Evolutionary conservation across 2,329 filamentous ascomycete genomes (phyloP).

Genomic region (Aureobasidium subglaciale): DNA sequence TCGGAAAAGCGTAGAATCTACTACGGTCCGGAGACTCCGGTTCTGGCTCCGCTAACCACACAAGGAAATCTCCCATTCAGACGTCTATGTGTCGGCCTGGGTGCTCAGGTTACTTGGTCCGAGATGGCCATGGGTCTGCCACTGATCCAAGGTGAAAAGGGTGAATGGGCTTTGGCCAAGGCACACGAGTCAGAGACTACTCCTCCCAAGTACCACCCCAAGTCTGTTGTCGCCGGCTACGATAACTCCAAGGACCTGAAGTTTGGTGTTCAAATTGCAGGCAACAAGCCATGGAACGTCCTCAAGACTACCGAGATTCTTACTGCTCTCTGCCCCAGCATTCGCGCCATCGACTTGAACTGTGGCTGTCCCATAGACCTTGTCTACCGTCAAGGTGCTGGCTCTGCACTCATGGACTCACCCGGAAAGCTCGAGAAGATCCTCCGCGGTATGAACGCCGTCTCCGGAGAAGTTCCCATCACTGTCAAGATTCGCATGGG

Average conservation of each 20-base stretch:
- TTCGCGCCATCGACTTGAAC: slow-evolving; percentile 90
- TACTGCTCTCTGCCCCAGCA: slow-evolving; percentile 66
- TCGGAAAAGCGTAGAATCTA: slow-evolving; percentile 93
- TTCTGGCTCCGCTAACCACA: slow-evolving; percentile 89
- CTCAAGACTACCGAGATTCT: slow-evolving; percentile 82
- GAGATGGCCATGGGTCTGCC: slow-evolving; percentile 96
- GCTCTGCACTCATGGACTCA: slow-evolving; percentile 84
- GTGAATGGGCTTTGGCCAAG: slow-evolving; percentile 92
- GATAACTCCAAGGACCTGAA: slow-evolving; percentile 75
- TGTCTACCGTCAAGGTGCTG: slow-evolving; percentile 79
- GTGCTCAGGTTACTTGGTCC: slow-evolving; percentile 89
- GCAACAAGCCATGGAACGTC: slow-evolving; percentile 84
- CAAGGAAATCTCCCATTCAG: slow-evolving; percentile 95
- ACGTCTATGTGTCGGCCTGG: slow-evolving; percentile 78
- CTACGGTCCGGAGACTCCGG: slow-evolving; percentile 87
- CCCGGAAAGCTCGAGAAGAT: slow-evolving; percentile 88
- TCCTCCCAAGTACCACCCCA: slow-evolving; percentile 60
- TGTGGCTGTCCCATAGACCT: slow-evolving; percentile 96
- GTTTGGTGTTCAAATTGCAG: slow-evolving; percentile 89
- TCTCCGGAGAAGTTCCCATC: slow-evolving; percentile 84
- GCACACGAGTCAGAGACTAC: slow-evolving; percentile 76
- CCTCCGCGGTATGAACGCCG: slow-evolving; percentile 88
- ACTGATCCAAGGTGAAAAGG: slow-evolving; percentile 78
- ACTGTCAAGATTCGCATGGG: slow-evolving; percentile 94
- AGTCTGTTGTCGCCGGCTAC: slow-evolving; percentile 63